phyloP scores from a whole-genome alignment of 768 basidiomycete genomes.

The Steccherinum ochraceum region DNA sequence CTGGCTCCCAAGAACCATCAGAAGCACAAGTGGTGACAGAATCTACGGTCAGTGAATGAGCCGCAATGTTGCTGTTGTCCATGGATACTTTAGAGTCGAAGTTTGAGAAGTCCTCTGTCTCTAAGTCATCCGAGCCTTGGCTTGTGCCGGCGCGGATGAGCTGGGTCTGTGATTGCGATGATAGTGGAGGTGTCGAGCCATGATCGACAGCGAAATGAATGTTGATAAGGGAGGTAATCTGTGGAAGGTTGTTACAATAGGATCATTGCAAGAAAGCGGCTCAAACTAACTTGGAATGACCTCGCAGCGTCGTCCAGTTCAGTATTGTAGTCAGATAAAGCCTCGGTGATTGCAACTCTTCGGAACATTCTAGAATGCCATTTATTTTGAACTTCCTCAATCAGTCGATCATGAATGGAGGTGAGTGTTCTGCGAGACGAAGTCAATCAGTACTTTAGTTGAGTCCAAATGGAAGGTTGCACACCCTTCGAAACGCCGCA shows the following conservation, averaged over 20 bases:
- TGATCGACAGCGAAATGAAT: slow-evolving; percentile 33
- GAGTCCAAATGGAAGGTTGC: too few relatives aligned
- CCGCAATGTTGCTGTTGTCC: too few relatives aligned
- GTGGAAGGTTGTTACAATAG: neutral
- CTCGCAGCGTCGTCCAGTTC: slow-evolving; percentile 38
- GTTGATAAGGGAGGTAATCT: slow-evolving; percentile 43
- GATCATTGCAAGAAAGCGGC: neutral
- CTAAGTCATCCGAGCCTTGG: too few relatives aligned
- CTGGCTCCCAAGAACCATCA: too few relatives aligned
- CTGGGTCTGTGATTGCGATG: too few relatives aligned
- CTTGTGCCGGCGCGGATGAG: too few relatives aligned
- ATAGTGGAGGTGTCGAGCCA: too few relatives aligned
- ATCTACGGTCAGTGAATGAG: too few relatives aligned
- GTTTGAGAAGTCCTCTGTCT: too few relatives aligned
- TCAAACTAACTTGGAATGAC: slow-evolving; percentile 44
- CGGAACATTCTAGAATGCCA: slow-evolving; percentile 36
- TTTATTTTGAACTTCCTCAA: slow-evolving; percentile 29
- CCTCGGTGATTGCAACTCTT: slow-evolving; percentile 33
- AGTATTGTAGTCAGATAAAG: slow-evolving; percentile 27
- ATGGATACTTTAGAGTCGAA: too few relatives aligned
- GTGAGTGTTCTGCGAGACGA: slow-evolving; percentile 27
- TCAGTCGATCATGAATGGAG: slow-evolving; percentile 35
- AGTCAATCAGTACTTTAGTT: slow-evolving; percentile 6
- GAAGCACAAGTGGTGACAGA: too few relatives aligned
- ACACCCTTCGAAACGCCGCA: slow-evolving; percentile 38